A percentile compares a stretch with the other conserved stretches of the same genome.
Evolutionary conservation across 83 land plant genomes (phyloP).

Genomic region (Diphasiastrum complanatum): DNA sequence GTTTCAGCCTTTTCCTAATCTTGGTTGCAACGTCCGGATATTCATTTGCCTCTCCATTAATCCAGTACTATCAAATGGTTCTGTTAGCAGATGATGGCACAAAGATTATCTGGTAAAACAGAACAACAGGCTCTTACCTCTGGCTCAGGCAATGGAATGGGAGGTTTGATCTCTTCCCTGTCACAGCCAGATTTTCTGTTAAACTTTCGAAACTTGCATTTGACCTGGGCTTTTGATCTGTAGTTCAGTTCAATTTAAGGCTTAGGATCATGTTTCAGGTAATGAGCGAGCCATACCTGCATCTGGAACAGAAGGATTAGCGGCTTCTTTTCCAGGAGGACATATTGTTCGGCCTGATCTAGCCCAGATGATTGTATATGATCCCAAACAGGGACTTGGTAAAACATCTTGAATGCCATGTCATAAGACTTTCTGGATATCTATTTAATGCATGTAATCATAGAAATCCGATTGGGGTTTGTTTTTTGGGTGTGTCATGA

Average conservation of each 20-base stretch:
- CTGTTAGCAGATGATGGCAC: slow-evolving; percentile 18
- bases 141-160: slow-evolving; percentile 16
- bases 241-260: background rate
- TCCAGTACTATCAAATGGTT: too few relatives aligned
- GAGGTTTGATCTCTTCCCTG: slow-evolving; percentile 4
- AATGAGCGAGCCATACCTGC: slow-evolving; percentile 6
- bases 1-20: too few relatives aligned
- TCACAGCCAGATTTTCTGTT: slow-evolving; percentile 9
- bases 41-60: too few relatives aligned
- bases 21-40: too few relatives aligned
- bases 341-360: slow-evolving; percentile 32
- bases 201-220: too few relatives aligned
- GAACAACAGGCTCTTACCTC: slow-evolving; percentile 8
- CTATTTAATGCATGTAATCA: background rate
- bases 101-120: slow-evolving; percentile 20
- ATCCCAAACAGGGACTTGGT: slow-evolving; percentile 32
- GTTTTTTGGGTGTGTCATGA: too few relatives aligned
- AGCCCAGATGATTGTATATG: slow-evolving; percentile 32
- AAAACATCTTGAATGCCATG: slow-evolving; percentile 2
- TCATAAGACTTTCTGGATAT: background rate
- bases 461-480: background rate
- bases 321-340: background rate
- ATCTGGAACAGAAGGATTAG: slow-evolving; percentile 7
- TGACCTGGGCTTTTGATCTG: too few relatives aligned
- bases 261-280: slow-evolving; percentile 11